Evolutionary conservation across 2,329 filamentous ascomycete genomes (phyloP).

Genomic region (Penicillium sp.): DNA sequence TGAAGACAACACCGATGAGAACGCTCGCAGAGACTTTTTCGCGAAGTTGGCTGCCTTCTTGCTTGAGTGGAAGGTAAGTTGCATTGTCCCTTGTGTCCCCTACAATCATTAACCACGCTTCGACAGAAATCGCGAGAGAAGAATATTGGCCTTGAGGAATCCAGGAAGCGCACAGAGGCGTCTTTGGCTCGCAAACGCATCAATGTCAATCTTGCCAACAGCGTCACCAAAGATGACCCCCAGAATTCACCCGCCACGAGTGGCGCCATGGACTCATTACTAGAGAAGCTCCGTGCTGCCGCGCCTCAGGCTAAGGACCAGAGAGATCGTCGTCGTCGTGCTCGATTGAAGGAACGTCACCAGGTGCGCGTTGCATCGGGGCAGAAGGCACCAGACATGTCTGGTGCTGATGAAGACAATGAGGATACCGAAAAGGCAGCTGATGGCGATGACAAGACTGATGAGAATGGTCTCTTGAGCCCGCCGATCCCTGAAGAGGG

Average conservation of each 20-base stretch:
- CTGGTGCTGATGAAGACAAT: constrained; percentile 53
- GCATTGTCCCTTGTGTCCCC: constrained; percentile 5
- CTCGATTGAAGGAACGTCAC: constrained; percentile 82
- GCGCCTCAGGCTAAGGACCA: constrained; percentile 85
- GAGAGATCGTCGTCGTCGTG: constrained; percentile 77
- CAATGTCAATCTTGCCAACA: constrained; percentile 61
- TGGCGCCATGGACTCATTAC: constrained; percentile 89
- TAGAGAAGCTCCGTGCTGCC: constrained; percentile 90
- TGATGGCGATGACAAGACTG: constrained; percentile 39
- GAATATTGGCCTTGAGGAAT: constrained; percentile 78
- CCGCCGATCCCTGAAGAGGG: constrained; percentile 42
- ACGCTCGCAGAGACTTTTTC: constrained; percentile 92
- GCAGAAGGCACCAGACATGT: constrained; percentile 71
- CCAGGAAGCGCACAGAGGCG: constrained; percentile 75
- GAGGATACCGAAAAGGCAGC: constrained; percentile 41
- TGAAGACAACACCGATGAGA: constrained; percentile 86
- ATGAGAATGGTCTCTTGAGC: constrained; percentile 44
- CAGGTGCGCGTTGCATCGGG: constrained; percentile 85
- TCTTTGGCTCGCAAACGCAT: constrained; percentile 79
- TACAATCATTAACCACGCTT: constrained; percentile 1
- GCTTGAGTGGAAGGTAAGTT: constrained; percentile 73
- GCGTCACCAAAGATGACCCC: constrained; percentile 40
- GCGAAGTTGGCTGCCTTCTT: constrained; percentile 86
- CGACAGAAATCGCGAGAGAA: constrained; percentile 77
- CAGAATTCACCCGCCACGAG: constrained; percentile 65